phyloP scores from a whole-genome alignment of 2,329 filamentous ascomycete species.

The Sclerotinia spermophila region DNA sequence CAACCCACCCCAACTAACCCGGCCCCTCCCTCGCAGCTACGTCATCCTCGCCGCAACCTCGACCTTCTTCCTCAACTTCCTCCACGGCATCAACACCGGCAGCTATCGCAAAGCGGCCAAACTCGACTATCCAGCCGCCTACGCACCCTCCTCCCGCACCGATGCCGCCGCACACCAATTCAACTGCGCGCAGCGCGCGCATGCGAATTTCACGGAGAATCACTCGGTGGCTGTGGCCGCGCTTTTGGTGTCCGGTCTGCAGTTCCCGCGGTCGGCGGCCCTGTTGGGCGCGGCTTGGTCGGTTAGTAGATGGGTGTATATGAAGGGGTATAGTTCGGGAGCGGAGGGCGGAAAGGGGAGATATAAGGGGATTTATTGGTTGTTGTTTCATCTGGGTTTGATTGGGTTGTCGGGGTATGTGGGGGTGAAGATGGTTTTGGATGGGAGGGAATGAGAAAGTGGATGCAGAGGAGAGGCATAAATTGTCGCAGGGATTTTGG shows the following conservation, averaged over 20 bases:
- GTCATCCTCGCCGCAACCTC: conserved; percentile 56
- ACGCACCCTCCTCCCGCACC: conserved; percentile 39
- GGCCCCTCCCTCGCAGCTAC: conserved; percentile 47
- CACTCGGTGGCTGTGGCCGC: conserved; percentile 49
- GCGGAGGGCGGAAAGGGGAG: conserved; percentile 31
- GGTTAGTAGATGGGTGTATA: conserved; percentile 51
- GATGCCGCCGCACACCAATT: conserved; percentile 46
- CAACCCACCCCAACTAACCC: conserved; percentile 40
- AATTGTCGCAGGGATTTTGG: no score
- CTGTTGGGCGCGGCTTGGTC: conserved; percentile 51
- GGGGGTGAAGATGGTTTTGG: conserved; percentile 30
- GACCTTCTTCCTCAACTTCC: conserved; percentile 55
- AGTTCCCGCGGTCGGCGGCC: conserved; percentile 50
- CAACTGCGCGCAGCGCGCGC: conserved; percentile 63
- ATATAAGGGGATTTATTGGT: conserved; percentile 30
- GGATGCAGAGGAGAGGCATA: not conserved
- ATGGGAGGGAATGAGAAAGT: conserved; percentile 16
- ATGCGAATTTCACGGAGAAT: conserved; percentile 63
- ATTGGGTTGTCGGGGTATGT: conserved; percentile 30
- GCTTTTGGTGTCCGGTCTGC: conserved; percentile 54
- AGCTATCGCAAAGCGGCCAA: conserved; percentile 50
- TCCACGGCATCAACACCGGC: conserved; percentile 49
- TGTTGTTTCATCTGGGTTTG: conserved; percentile 31
- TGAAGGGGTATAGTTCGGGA: conserved; percentile 44
- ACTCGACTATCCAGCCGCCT: conserved; percentile 55